These are phyloP conservation scores for Xylariales sp. DNA, from an alignment of 2,329 filamentous ascomycete species.

Conservation along the genomic window DNA sequence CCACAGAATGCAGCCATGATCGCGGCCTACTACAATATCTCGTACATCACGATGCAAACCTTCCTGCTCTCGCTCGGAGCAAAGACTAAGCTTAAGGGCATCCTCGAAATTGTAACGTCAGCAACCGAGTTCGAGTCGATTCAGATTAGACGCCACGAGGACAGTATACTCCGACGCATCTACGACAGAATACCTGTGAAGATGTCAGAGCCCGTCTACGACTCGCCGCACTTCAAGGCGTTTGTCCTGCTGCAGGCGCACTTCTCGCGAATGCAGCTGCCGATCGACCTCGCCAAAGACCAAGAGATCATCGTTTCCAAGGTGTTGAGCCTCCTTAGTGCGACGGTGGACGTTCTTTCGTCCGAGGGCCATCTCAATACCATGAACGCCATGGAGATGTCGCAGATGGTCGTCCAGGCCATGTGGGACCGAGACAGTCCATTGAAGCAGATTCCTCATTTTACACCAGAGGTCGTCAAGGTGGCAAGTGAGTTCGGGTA, in stretches of 20 bases:
- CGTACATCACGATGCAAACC: constrained; percentile 98
- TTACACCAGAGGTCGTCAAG: constrained; percentile 76
- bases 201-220: constrained; percentile 79
- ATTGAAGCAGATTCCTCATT: constrained; percentile 96
- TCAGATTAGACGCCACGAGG: constrained; percentile 90
- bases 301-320: constrained; percentile 84
- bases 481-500: constrained; percentile 75
- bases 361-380: constrained; percentile 95
- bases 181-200: constrained; percentile 95
- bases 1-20: constrained; percentile 98
- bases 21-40: constrained; percentile 98
- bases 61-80: constrained; percentile 86
- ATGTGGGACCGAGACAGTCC: constrained; percentile 99
- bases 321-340: constrained; percentile 81
- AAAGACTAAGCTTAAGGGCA: constrained; percentile 91
- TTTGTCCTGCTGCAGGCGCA: constrained; percentile 97
- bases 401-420: constrained; percentile 96
- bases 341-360: constrained; percentile 89
- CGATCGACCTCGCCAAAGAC: constrained; percentile 92
- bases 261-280: constrained; percentile 94
- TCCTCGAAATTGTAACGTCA: constrained; percentile 93
- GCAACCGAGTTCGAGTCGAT: constrained; percentile 95
- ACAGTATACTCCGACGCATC: constrained; percentile 79
- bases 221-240: constrained; percentile 97
- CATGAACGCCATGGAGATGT: constrained; percentile 98